Percentiles rank a stretch among this genome's conserved stretches.
Conservation (phyloP, 2,329 filamentous ascomycete species). For the Monilinia fructigena region DNA sequence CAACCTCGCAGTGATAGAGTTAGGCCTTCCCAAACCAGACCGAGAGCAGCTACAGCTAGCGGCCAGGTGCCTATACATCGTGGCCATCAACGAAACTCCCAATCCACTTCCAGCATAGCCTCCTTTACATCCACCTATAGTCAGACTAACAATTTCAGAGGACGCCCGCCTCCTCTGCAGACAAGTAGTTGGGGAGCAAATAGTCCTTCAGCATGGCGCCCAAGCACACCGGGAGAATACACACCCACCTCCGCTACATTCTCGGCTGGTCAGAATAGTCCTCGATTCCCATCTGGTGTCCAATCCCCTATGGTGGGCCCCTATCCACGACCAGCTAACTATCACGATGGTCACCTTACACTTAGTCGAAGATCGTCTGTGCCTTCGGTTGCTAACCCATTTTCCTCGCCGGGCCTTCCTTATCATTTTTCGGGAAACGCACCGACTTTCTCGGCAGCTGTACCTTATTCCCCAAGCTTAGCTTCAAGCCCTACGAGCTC, state of each 20-base stretch:
- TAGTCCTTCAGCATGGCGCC: constrained; percentile 51
- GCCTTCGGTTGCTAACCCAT: constrained; percentile 72
- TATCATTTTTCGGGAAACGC: constrained; percentile 53
- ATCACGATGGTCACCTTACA: constrained; percentile 65
- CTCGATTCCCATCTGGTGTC: constrained; percentile 66
- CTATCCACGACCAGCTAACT: constrained; percentile 67
- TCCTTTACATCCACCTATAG: constrained; percentile 60
- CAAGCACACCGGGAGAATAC: constrained; percentile 69
- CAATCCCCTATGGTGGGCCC: constrained; percentile 67
- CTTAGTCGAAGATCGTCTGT: constrained; percentile 78
- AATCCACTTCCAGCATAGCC: constrained; percentile 84
- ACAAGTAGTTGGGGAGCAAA: constrained; percentile 71
- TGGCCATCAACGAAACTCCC: constrained; percentile 76
- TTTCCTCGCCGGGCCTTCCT: constrained; percentile 54
- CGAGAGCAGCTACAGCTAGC: constrained; percentile 73
- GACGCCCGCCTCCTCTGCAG: constrained; percentile 70
- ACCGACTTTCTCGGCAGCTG: constrained; percentile 53
- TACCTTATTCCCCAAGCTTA: constrained; percentile 58
- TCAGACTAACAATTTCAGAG: constrained; percentile 60
- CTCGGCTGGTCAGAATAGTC: constrained; percentile 73
- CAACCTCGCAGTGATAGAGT: constrained; percentile 88
- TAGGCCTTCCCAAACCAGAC: constrained; percentile 68
- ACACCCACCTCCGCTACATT: constrained; percentile 84
- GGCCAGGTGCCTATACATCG: constrained; percentile 69
- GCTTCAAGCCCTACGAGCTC: constrained; percentile 67